Evolutionary conservation across 257 asterid species (phyloP), one percentile per base, ranked within the genome.

Genomic region (Solanum arcanum): DNA sequence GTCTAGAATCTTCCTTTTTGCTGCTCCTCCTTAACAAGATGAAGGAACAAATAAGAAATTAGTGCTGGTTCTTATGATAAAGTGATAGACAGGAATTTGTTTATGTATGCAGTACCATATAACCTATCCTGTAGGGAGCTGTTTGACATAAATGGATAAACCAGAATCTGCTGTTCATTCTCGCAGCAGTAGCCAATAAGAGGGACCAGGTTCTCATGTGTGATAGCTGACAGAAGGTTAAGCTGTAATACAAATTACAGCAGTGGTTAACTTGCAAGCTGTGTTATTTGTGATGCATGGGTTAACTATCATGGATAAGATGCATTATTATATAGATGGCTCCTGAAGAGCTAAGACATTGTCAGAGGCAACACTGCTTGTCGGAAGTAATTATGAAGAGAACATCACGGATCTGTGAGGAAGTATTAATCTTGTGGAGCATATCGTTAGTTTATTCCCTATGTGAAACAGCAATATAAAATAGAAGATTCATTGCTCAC

Each of bases 111-210:
- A 62, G 66, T 83, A 96, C 98, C 98, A 68, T 96, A 96, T 84
- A 96, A 93, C 86, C 98, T 96, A 90, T 96, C 98, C 86, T 96
- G 98, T 88, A 96, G 94, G 86, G 95, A 93, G 76, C 98, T 98
- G 72, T 96, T 96, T 21, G 98, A 96, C 98, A 96, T 96, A 91
- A 93, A 96, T 41, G 98, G 98, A 89, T 94, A 96, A 88, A 96
- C 98, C 83, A 94, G 98, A 86, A 94, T 96, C 86, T 96, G 98
- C 69, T 96, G 98, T 91, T 96, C 98, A 60, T 92, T 94, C 90
- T 96, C 98, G n/a, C 96, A 92, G 90, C 98, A 96, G 89, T 92
- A 96, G 86, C 94, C 98, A 86, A 94, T 91, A 85, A 96, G 94
- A 62, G 95, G 98, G 42, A 96, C 96, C 90, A 96, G 90, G 91